phyloP scores from a whole-genome alignment of 2,329 filamentous ascomycete genomes.

The Alternaria triticina region DNA sequence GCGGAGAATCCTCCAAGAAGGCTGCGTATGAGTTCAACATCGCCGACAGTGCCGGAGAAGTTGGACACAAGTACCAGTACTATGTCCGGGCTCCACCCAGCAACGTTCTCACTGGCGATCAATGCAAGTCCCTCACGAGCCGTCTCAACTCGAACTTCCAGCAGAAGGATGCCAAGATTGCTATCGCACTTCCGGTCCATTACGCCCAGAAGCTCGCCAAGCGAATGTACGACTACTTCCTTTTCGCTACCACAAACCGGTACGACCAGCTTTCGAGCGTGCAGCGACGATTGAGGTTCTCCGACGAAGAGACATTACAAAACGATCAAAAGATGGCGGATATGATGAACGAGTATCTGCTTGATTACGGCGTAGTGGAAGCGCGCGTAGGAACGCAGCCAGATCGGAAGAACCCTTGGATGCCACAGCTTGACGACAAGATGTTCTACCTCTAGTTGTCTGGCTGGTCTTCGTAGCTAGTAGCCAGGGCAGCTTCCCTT shows the following conservation, averaged over 20 bases:
- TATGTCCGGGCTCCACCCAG: neutral
- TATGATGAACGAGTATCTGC: conserved; percentile 1
- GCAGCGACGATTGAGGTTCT: neutral
- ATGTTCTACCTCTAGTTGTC: conserved; percentile 7
- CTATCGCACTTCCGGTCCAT: conserved; percentile 4
- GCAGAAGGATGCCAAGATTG: neutral
- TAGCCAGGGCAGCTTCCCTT: neutral
- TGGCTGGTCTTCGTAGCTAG: no score
- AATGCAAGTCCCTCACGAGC: neutral
- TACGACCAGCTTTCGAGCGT: neutral
- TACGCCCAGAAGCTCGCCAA: conserved; percentile 4
- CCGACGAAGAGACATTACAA: neutral
- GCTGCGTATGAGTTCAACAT: neutral
- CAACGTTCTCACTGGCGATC: neutral
- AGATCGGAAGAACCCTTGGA: neutral
- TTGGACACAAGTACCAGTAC: neutral
- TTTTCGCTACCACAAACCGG: neutral
- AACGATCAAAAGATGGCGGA: neutral
- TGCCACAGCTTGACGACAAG: neutral
- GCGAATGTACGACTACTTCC: conserved; percentile 8
- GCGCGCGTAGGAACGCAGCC: neutral
- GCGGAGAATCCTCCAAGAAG: neutral
- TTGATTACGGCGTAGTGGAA: neutral
- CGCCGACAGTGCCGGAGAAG: neutral
- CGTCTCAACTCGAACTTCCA: neutral